These are phyloP conservation scores for Talaromyces sp. DNA, from an alignment of 2,329 filamentous ascomycete genomes.

Conservation along the genomic window DNA sequence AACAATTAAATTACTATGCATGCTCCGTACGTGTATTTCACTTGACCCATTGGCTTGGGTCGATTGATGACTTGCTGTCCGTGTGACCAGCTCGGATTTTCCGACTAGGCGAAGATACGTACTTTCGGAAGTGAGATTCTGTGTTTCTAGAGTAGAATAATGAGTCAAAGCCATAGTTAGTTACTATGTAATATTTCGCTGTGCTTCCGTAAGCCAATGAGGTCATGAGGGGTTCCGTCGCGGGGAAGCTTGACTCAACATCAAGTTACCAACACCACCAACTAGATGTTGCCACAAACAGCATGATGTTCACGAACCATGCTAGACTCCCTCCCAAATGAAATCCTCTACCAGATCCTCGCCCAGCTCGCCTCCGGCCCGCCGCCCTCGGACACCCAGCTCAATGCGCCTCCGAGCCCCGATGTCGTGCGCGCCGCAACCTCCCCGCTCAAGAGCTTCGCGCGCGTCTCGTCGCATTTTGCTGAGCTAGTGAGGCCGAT, in stretches of 20 bases:
- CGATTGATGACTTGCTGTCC: neutral
- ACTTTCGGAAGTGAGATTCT: no score
- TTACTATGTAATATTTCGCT: no score
- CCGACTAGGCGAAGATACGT: no score
- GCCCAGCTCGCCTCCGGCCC: slow-evolving; percentile 44
- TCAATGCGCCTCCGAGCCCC: slow-evolving; percentile 48
- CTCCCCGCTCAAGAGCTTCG: slow-evolving; percentile 51
- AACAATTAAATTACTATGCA: no score
- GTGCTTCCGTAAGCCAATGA: neutral
- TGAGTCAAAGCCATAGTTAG: no score
- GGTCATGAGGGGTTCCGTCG: neutral
- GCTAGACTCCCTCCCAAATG: slow-evolving; percentile 49
- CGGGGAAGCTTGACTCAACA: neutral
- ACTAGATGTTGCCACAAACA: neutral
- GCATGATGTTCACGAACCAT: neutral
- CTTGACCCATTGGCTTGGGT: no score
- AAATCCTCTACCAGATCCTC: slow-evolving; percentile 57
- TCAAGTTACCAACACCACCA: neutral
- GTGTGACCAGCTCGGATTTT: neutral
- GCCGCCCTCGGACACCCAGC: slow-evolving; percentile 45
- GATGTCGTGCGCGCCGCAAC: slow-evolving; percentile 35
- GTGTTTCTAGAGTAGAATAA: neutral
- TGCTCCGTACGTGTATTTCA: no score
- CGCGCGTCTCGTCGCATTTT: slow-evolving; percentile 52
- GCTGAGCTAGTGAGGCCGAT: slow-evolving; percentile 47